Base-by-base conservation (phyloP, 352 stramenopile species). In the Phytophthora pistaciae region DNA sequence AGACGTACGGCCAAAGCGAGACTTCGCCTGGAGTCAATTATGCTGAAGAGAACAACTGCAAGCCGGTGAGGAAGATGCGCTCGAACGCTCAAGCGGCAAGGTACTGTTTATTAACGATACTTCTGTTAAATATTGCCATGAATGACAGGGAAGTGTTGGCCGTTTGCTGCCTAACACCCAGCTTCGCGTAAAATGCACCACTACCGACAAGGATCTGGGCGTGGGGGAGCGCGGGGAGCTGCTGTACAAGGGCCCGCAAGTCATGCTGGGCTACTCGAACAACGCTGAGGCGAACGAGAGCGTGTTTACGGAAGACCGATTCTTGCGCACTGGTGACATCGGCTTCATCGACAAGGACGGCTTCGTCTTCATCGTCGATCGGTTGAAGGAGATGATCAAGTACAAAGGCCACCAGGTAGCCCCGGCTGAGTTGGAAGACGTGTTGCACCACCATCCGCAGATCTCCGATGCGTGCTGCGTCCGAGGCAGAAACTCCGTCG, bases 381-480 rank as follows among this genome's bases (percentile, higher is more conserved):
- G 95, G 14, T 76, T 93, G 29, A 98, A 98, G 79, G 93, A 98
- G 72, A 72, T 98, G 6, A 98, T 98, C 78, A 98, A 98, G 80
- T 92, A 96, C 60, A 95, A 96, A 64, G 94, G 93, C 14, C 93
- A 93, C 68, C 91, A 93, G 65, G 79, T 98, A 14, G 88, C 92
- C 18, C 94, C 92, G 8, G 93, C 91, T 0, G 93, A 98, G 73
- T 78, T 98, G 27, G 94, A 98, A 76, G 91, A 91, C 20, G 65
- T 98, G 10, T 53, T 98, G 1, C 83, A 97, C 25, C 82, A 80
- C 16, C 84, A 98, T 72, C 74, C 74, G 0, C 65, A 61, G 1
- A 33, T 98, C 11, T 66, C 79, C 1, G 93, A 98, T 79, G 84
- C 75, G 14, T 90, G 84, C 48, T 84, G 92, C 29, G 65, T 86